phyloP scores from a whole-genome alignment of 2,329 filamentous ascomycete genomes.

The Ceratocystis variospora region DNA sequence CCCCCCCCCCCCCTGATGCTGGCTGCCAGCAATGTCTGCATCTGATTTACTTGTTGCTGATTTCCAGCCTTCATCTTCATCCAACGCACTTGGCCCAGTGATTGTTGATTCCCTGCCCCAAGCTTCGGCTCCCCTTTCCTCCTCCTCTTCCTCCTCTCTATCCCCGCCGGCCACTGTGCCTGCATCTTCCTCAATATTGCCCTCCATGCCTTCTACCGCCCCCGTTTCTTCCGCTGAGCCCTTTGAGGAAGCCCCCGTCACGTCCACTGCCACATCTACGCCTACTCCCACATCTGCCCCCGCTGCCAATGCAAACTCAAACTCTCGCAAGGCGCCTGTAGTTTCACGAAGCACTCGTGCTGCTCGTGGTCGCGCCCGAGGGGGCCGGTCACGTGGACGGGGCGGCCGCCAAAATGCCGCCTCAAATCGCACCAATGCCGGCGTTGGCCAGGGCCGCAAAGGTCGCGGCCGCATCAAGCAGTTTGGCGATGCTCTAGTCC shows the following conservation, averaged over 20 bases:
- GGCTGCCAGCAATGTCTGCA: constrained; percentile 3
- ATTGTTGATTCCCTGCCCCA: neutral
- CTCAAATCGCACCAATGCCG: constrained; percentile 21
- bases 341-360: constrained; percentile 25
- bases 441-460: constrained; percentile 16
- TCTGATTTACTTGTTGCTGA: constrained; percentile 18
- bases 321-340: neutral
- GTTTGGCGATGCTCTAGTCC: constrained; percentile 40
- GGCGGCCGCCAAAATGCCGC: constrained; percentile 22
- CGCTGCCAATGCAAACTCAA: neutral
- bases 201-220: constrained; percentile 8
- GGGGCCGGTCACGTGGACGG: constrained; percentile 21
- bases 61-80: constrained; percentile 22
- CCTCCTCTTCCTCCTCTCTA: neutral
- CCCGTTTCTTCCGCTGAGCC: constrained; percentile 22
- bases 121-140: constrained; percentile 4
- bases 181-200: neutral
- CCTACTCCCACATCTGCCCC: neutral
- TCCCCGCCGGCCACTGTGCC: neutral
- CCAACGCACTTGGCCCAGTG: neutral
- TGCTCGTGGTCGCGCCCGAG: constrained; percentile 22
- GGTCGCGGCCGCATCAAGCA: constrained; percentile 41
- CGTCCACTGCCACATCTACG: neutral
- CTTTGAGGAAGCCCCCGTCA: constrained; percentile 19
- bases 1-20: neutral